Evolutionary conservation across 305 asterid genomes (phyloP).

Genomic region (Nicotiana rustica): DNA sequence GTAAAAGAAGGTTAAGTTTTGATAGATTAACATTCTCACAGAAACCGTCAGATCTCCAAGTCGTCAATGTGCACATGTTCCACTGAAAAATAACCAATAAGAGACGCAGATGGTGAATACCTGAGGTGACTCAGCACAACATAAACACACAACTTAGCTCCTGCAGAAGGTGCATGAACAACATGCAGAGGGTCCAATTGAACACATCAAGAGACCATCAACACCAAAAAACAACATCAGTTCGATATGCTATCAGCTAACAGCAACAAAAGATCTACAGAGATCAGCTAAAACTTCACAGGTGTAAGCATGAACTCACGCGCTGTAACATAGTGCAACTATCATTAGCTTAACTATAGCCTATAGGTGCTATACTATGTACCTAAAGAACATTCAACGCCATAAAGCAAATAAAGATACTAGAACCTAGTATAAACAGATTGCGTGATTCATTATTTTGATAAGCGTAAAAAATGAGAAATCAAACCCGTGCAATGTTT

Average conservation of each 20-base stretch:
- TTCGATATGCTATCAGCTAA: conserved; percentile 51
- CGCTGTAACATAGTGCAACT: too few species aligned
- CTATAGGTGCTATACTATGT: too few species aligned
- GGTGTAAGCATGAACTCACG: too few species aligned
- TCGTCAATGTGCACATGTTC: neutral
- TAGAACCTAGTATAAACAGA: too few species aligned
- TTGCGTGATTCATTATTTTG: too few species aligned
- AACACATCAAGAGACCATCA: conserved; percentile 52
- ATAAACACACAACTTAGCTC: neutral
- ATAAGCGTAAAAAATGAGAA: too few species aligned
- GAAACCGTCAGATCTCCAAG: neutral
- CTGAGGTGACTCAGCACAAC: neutral
- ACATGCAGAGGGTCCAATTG: conserved; percentile 45
- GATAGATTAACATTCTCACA: neutral
- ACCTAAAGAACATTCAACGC: too few species aligned
- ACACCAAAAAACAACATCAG: conserved; percentile 49
- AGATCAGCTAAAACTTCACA: conserved; percentile 42
- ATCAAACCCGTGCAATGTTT: too few species aligned
- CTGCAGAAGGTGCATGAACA: conserved; percentile 28
- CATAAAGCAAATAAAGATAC: too few species aligned
- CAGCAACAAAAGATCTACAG: conserved; percentile 56
- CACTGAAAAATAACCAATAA: neutral
- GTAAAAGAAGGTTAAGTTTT: neutral
- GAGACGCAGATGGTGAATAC: neutral
- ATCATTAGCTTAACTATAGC: too few species aligned